These are phyloP conservation scores for Pseudozyma sp. DNA, from an alignment of 1,284 basidiomycete genomes.

Conservation along the genomic window DNA sequence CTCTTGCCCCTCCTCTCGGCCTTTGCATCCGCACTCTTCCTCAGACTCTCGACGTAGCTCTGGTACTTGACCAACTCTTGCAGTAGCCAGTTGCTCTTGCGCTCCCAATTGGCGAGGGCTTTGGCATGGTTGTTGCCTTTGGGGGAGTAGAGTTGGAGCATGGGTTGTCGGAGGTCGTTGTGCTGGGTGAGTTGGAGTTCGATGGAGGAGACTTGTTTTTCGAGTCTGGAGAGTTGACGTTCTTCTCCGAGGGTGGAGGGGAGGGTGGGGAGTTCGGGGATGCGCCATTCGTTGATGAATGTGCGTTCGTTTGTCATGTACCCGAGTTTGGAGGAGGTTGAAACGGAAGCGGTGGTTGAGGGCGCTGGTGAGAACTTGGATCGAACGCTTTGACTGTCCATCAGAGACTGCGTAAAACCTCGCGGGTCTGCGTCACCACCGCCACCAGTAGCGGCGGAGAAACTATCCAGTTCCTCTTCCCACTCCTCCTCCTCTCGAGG, in stretches of 20 bases:
- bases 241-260: conserved; percentile 90
- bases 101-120: conserved; percentile 90
- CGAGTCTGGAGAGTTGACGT: conserved; percentile 73
- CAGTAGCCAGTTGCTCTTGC: conserved; percentile 85
- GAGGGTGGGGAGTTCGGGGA: conserved; percentile 83
- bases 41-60: conserved; percentile 88
- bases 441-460: not conserved
- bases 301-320: conserved; percentile 74
- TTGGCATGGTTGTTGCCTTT: conserved; percentile 80
- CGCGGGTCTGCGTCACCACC: no score
- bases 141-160: conserved; percentile 81
- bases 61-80: conserved; percentile 95
- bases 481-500: conserved; percentile 29
- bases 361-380: conserved; percentile 10
- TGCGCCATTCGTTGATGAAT: conserved; percentile 93
- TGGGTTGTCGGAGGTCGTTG: conserved; percentile 84
- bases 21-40: conserved; percentile 30
- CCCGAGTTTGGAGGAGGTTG: conserved; percentile 10
- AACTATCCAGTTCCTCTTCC: conserved; percentile 72
- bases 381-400: conserved; percentile 25
- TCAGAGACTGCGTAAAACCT: no score
- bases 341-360: conserved; percentile 11
- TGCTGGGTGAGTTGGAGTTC: conserved; percentile 84
- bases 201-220: conserved; percentile 71
- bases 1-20: conserved; percentile 41